Conservation (phyloP, 257 asterid species). For the Fraxinus americana region DNA sequence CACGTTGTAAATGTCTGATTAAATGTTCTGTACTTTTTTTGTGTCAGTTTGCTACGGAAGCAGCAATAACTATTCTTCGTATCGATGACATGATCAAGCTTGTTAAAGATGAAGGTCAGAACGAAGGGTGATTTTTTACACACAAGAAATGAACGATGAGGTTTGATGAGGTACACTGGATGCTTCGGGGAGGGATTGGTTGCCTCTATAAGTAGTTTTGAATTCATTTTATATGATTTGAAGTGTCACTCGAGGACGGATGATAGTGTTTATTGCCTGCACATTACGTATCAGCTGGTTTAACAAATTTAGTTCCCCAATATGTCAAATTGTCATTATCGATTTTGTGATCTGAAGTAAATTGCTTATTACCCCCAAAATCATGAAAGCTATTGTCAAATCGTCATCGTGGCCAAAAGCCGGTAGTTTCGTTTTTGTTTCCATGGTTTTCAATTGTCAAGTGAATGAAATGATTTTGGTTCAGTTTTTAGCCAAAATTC, state of each 20-base stretch:
- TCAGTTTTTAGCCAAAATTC: too few relatives aligned
- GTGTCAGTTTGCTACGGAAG: slow-evolving; percentile 96
- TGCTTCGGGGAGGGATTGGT: background rate
- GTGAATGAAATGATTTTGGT: background rate
- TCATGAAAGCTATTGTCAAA: too few relatives aligned
- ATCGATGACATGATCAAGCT: slow-evolving; percentile 97
- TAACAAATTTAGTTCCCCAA: background rate
- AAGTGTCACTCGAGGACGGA: background rate
- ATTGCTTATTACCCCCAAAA: too few relatives aligned
- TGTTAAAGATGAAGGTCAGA: slow-evolving; percentile 78
- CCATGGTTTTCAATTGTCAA: background rate
- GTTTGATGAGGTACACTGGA: background rate
- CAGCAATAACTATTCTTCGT: slow-evolving; percentile 96
- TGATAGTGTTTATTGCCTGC: background rate
- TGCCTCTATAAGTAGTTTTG: background rate
- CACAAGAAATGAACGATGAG: background rate
- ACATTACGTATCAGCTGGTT: background rate
- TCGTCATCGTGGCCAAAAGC: too few relatives aligned
- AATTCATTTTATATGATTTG: background rate
- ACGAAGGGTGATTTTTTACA: slow-evolving; percentile 39
- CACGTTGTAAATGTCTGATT: background rate
- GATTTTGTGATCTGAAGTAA: background rate
- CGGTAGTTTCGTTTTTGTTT: background rate
- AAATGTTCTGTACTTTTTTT: background rate
- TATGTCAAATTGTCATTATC: background rate